Evolutionary conservation across 306 rosid genomes (phyloP), one percentile per base, ranked within the genome.

Genomic region (Gynostemma pentaphyllum): DNA sequence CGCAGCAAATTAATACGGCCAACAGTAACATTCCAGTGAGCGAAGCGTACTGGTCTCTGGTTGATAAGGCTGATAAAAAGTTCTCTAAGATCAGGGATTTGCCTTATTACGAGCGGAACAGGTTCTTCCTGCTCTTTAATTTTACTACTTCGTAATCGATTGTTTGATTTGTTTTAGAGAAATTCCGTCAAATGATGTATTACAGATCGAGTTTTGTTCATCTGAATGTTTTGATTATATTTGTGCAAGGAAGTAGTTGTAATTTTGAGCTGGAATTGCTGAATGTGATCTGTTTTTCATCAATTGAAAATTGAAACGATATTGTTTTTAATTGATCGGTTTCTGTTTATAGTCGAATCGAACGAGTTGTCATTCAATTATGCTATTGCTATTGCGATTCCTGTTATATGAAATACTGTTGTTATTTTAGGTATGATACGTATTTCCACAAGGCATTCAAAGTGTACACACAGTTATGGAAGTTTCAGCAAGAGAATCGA

Each of bases 401-500:
- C 47, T 36, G 5, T 12, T 9, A 37, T n/a, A n/a, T n/a, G n/a
- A n/a, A n/a, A n/a, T n/a, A n/a, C n/a, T n/a, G n/a, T n/a, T n/a
- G n/a, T n/a, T n/a, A n/a, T 34, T 73, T 55, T 45, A 86, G 95
- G 85, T 84, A 86, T 49, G 95, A 92, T 70, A 77, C 95, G 1
- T 86, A 88, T 70, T 92, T 92, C 63, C 87, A 76, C 55, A 92
- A 92, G 77, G 96, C 88, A 47, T 92, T 92, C 81, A 92, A 86
- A 75, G 87, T 92, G 52, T 92, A 92, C 81, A 88, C 98, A 0
- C 89, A 84, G 67, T 72, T 92, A 64, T 92, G 96, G 98, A 92
- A 92, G 73, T 82, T 88, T 61, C 98, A 88, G 74, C 96, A 92
- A 61, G 96, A 88, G 75, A 86, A 92, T 69, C 88, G 96, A 23